Conservation (phyloP, 495 filamentous ascomycete genomes). For the Pseudomonodictys pantanalensis region DNA sequence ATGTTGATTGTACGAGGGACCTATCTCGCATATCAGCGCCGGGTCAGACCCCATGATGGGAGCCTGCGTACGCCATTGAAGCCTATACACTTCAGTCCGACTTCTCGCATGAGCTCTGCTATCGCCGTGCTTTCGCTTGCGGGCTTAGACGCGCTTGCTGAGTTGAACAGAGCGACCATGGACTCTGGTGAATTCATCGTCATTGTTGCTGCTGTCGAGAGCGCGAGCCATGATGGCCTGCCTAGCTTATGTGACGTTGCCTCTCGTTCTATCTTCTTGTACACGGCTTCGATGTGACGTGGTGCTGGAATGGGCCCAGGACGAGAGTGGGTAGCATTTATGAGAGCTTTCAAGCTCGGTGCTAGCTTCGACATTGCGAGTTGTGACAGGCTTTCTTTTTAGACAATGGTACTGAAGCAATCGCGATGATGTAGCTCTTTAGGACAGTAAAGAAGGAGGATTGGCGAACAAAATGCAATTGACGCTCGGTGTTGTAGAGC, state of each 20-base stretch:
- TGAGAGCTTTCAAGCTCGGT: conserved; percentile 63
- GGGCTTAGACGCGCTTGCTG: conserved; percentile 44
- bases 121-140: conserved; percentile 46
- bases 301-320: conserved; percentile 65
- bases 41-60: not conserved
- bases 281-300: conserved; percentile 57
- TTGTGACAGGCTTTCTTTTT: too few species aligned
- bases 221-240: conserved; percentile 60
- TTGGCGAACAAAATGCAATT: too few species aligned
- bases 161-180: conserved; percentile 52
- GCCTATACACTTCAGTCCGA: conserved; percentile 77
- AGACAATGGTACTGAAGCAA: too few species aligned
- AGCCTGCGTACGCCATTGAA: conserved; percentile 60
- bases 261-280: conserved; percentile 54
- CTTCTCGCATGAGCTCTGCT: conserved; percentile 74
- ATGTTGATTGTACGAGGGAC: conserved; percentile 79
- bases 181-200: conserved; percentile 72
- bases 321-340: conserved; percentile 64
- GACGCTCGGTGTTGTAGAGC: too few species aligned
- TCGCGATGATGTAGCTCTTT: too few species aligned
- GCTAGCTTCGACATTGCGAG: conserved; percentile 66
- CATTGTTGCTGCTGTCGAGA: conserved; percentile 71
- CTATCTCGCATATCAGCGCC: conserved; percentile 13
- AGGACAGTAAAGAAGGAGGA: too few species aligned
- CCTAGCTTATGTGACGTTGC: conserved; percentile 50